A percentile compares a stretch with the other conserved stretches of the same genome.
Evolutionary conservation across 495 filamentous ascomycete species (phyloP).

Genomic region (Penicillium coffeae): DNA sequence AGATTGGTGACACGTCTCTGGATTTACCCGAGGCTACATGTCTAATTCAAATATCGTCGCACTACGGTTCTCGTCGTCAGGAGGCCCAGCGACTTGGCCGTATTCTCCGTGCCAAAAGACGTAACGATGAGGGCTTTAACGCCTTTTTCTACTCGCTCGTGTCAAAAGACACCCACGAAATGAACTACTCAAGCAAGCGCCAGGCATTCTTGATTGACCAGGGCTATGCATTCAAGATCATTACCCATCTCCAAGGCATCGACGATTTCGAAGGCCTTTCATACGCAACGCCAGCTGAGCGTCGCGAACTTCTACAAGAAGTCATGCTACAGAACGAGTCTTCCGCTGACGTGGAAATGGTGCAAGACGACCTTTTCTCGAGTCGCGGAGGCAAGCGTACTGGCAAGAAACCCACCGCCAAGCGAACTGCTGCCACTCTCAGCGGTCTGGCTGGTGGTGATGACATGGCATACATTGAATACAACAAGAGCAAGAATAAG

Average conservation of each 20-base stretch:
- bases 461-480: constrained; percentile 96
- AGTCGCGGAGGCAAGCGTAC: constrained; percentile 41
- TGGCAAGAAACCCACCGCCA: constrained; percentile 51
- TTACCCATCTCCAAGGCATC: constrained; percentile 90
- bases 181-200: constrained; percentile 96
- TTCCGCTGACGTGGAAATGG: constrained; percentile 69
- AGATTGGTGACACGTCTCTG: constrained; percentile 96
- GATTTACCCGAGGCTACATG: constrained; percentile 96
- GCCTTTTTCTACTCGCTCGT: constrained; percentile 99
- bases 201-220: constrained; percentile 98
- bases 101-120: constrained; percentile 90
- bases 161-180: constrained; percentile 94
- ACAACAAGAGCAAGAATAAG: constrained; percentile 70
- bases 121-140: constrained; percentile 99
- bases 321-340: constrained; percentile 91
- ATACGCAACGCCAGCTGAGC: constrained; percentile 74
- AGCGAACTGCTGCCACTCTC: constrained; percentile 78
- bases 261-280: constrained; percentile 77
- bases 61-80: constrained; percentile 96
- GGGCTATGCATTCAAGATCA: constrained; percentile 98
- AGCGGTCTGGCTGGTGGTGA: constrained; percentile 84
- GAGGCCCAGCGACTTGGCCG: constrained; percentile 93
- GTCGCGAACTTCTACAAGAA: constrained; percentile 81
- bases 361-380: constrained; percentile 80
- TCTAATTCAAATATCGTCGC: constrained; percentile 96